These are phyloP conservation scores for Serpula lacrymans DNA, from an alignment of 768 basidiomycete species.

Conservation along the genomic window DNA sequence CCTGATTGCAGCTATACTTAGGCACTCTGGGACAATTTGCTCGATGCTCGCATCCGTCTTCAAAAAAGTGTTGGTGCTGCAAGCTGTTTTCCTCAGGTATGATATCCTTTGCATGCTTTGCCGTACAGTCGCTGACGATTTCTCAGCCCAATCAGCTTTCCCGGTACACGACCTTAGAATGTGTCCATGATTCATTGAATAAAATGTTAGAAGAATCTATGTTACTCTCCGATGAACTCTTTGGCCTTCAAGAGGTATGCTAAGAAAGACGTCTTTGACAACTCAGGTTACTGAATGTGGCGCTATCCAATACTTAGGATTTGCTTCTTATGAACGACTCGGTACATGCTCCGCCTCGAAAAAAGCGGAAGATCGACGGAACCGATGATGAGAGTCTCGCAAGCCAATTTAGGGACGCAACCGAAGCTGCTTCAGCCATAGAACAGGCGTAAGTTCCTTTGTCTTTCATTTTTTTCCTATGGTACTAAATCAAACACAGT, in stretches of 20 bases:
- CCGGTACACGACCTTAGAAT: conserved; percentile 24
- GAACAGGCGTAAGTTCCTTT: conserved; percentile 48
- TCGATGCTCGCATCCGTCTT: conserved; percentile 88
- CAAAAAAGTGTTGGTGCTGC: conserved; percentile 74
- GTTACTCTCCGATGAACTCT: conserved; percentile 62
- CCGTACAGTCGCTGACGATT: conserved; percentile 5
- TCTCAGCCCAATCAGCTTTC: conserved; percentile 27
- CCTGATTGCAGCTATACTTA: conserved; percentile 27
- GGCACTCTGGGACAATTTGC: conserved; percentile 81
- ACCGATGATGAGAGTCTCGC: conserved; percentile 20
- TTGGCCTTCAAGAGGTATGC: conserved; percentile 63
- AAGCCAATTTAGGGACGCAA: conserved; percentile 41
- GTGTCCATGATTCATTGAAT: conserved; percentile 43
- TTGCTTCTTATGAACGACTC: conserved; percentile 47
- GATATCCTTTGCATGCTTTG: conserved; percentile 28
- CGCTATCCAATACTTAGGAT: conserved; percentile 36
- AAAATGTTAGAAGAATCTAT: conserved; percentile 60
- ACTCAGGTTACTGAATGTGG: conserved; percentile 1
- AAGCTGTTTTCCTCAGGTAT: conserved; percentile 63
- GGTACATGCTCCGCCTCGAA: conserved; percentile 48
- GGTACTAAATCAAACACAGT: conserved; percentile 19
- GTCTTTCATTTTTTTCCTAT: conserved; percentile 1
- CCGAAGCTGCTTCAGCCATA: conserved; percentile 38
- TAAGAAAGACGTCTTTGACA: conserved; percentile 2
- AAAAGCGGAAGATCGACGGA: conserved; percentile 49